These are phyloP conservation scores for Diplodia intermedia DNA, from an alignment of 2,329 filamentous ascomycete species.

Conservation along the genomic window DNA sequence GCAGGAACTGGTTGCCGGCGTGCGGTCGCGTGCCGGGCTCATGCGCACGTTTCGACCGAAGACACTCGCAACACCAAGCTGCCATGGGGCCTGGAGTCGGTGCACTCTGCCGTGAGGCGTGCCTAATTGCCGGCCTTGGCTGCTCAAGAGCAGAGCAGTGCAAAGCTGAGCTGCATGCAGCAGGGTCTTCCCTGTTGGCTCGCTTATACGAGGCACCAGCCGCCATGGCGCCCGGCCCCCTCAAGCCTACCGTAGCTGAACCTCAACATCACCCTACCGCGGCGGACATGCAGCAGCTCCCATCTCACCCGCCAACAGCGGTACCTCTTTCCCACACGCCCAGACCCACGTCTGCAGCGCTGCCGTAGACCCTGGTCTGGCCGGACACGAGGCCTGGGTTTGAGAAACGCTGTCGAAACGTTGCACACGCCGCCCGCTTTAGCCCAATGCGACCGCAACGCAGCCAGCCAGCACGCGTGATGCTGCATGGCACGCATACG, in stretches of 20 bases:
- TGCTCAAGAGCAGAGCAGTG: not conserved
- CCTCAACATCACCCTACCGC: constrained; percentile 23
- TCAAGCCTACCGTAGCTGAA: not conserved
- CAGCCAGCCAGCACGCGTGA: not conserved
- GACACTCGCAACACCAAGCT: not conserved
- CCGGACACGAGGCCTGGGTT: constrained; percentile 17
- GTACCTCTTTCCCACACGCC: constrained; percentile 2
- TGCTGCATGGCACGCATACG: not conserved
- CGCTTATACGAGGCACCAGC: constrained; percentile 15
- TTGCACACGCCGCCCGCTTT: not conserved
- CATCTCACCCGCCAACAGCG: constrained; percentile 13
- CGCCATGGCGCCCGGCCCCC: constrained; percentile 10
- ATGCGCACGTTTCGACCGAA: not conserved
- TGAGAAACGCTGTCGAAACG: constrained; percentile 3
- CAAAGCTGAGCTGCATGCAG: constrained; percentile 2
- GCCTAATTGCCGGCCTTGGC: constrained; percentile 7
- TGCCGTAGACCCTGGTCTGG: constrained; percentile 17
- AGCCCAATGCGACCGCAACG: not conserved
- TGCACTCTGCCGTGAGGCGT: constrained; percentile 14
- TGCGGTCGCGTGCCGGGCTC: not conserved
- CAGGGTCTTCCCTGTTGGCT: constrained; percentile 7
- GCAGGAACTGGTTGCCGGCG: not conserved
- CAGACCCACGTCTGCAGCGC: not conserved
- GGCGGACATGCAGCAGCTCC: constrained; percentile 16
- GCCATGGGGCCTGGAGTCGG: not conserved